Evolutionary conservation across 108 stramenopile genomes (phyloP), one percentile per base, ranked within the genome.

Genomic region (Skeletonema marinoi): DNA sequence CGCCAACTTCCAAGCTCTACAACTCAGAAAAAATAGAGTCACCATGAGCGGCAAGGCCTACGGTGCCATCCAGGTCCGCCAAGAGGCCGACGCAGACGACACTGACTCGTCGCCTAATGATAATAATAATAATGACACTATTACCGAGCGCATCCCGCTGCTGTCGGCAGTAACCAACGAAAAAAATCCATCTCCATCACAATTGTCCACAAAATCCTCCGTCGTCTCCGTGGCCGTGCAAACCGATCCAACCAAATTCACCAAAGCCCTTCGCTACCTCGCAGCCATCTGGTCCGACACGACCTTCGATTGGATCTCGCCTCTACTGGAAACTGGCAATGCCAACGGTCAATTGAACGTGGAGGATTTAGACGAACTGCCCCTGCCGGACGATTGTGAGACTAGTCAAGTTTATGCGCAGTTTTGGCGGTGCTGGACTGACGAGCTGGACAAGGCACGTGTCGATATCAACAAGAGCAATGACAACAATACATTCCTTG

Each of bases 241-340:
- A 46, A 54, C 42, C 46, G 19, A 41, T 25, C 33, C 10, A 31
- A 48, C 17, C 44, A 19, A 32, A n/a, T 48, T 56, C 32, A 38
- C 32, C 35, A 39, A 60, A 16, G 29, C 35, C 7, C 59, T 9
- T 30, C 61, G 17, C 11, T 16, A 8, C 44, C 41, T 38, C 16
- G n/a, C 13, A 14, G 4, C 42, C 13, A 32, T 78, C 12, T 89
- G 86, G 88, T 78, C 88, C 29, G 63, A 74, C 68, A 67, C 91
- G n/a, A 80, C 82, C 12, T 95, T 95, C 77, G 66, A 81, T n/a
- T 97, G 89, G 91, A 85, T 95, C 61, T 70, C 70, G 0, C 86
- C 91, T 7, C 67, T 96, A n/a, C 41, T 96, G 33, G 68, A 78
- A 3, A 21, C 84, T 11, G 93, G 93, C 13, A 89, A 92, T 70